Evolutionary conservation across 1,284 basidiomycete species (phyloP), one percentile per base, ranked within the genome.

Genomic region (Leccinum subrobustum): DNA sequence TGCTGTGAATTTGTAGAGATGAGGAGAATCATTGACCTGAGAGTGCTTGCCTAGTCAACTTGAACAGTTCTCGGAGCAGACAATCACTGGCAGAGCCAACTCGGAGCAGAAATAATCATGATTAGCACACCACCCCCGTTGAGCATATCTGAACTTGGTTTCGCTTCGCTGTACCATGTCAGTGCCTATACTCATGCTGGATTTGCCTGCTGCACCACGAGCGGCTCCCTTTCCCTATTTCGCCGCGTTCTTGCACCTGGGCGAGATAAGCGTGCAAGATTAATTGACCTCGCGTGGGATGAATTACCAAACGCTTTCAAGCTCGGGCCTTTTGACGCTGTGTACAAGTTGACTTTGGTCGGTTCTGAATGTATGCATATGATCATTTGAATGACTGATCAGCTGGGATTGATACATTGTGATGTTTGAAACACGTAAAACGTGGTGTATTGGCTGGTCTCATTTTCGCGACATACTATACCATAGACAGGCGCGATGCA

Each of bases 401-500:
- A 51, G 20, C 29, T 18, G 14, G 48, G 57, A 25, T 2, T 18
- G 58, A 11, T 11, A 44, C 2, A 11, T 6, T 4, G 42, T 44
- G 42, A 44, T n/a, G 18, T 44, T 35, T 18, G 18, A 14, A 8
- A 25, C 47, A 14, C 11, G 47, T 8, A 50, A 12, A 25, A 50
- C n/a, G 11, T 50, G 14, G 47, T 50, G 48, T 50, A 50, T 66
- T 44, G 20, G 35, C 37, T 25, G 52, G 25, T 65, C 60, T 57
- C 33, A 57, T 63, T 59, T 31, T 57, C 14, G 50, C 47, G 27
- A 53, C 64, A 20, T 44, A 44, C 60, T 57, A 67, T 57, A 54
- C 35, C 59, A 53, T 64, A 56, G 50, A 56, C 56, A 59, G n/a
- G 55, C 23, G 56, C 33, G 52, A 60, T 56, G 63, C 66, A 67